Conservation (phyloP, 345 rosid genomes). For the Eucalyptus sp. region DNA sequence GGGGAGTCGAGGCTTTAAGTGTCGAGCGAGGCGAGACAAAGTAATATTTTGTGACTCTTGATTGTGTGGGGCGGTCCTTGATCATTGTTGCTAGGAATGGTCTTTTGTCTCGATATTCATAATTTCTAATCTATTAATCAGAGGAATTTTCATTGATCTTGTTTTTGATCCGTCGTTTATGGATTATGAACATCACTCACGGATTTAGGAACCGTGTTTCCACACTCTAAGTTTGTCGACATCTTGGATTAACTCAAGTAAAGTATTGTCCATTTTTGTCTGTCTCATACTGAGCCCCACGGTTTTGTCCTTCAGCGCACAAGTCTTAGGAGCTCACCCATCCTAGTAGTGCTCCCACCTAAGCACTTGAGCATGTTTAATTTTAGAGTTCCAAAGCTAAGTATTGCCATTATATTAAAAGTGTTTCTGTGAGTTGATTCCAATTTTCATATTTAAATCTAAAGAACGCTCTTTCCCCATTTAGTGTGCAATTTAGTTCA, state of each 20-base stretch:
- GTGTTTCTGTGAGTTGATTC: background rate
- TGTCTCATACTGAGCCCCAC: background rate
- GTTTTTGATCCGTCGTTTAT: background rate
- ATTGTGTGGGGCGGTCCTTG: background rate
- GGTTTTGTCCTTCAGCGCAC: background rate
- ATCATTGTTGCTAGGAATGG: background rate
- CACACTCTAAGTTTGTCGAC: no score
- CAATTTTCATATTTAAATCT: background rate
- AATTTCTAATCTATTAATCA: background rate
- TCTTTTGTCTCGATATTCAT: background rate
- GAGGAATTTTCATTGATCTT: background rate
- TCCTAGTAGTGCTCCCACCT: background rate
- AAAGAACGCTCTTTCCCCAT: rapidly evolving
- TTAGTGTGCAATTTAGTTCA: background rate
- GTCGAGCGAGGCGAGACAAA: background rate
- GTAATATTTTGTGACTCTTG: background rate
- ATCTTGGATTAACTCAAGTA: background rate
- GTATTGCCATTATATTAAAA: background rate
- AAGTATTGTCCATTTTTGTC: background rate
- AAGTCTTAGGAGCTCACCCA: background rate
- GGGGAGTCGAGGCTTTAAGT: background rate
- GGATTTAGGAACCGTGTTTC: background rate
- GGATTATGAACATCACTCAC: background rate
- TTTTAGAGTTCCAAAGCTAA: background rate
- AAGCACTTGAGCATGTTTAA: background rate